Conservation (phyloP, 768 basidiomycete genomes). For the Cystofilobasidium ferigula region DNA sequence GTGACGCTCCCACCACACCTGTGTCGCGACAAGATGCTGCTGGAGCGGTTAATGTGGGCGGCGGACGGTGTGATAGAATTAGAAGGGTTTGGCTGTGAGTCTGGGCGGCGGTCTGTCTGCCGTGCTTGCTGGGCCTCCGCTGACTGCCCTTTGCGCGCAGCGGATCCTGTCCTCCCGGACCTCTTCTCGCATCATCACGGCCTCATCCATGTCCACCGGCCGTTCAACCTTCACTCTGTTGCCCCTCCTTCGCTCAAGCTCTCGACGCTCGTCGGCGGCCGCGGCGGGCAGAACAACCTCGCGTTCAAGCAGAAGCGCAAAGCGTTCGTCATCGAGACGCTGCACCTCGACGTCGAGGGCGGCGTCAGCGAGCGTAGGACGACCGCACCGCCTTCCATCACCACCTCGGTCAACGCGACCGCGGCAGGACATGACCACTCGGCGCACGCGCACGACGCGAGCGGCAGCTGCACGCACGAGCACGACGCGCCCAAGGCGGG, state of each 20-base stretch:
- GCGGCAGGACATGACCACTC: constrained; percentile 25
- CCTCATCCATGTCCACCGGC: constrained; percentile 59
- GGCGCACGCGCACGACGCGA: constrained; percentile 16
- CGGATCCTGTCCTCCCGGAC: constrained; percentile 59
- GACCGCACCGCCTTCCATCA: constrained; percentile 26
- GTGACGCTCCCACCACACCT: constrained; percentile 54
- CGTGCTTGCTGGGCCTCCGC: neutral
- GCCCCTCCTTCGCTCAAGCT: constrained; percentile 68
- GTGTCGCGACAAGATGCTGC: constrained; percentile 52
- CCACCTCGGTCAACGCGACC: constrained; percentile 9
- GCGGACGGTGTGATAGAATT: constrained; percentile 65
- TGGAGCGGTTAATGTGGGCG: constrained; percentile 65
- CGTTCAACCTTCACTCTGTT: constrained; percentile 64
- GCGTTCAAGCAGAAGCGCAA: constrained; percentile 87
- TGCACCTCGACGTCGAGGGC: constrained; percentile 49
- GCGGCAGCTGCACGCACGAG: constrained; percentile 1
- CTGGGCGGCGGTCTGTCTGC: neutral
- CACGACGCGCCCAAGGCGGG: constrained; percentile 1
- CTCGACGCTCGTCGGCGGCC: constrained; percentile 66
- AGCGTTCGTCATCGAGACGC: constrained; percentile 75
- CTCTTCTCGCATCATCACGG: constrained; percentile 81
- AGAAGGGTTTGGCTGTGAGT: constrained; percentile 65
- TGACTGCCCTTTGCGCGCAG: constrained; percentile 39
- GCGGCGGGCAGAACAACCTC: constrained; percentile 85
- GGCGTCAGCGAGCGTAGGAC: constrained; percentile 38